Base-by-base conservation (phyloP, 768 basidiomycete species). In the Calocybe indica region DNA sequence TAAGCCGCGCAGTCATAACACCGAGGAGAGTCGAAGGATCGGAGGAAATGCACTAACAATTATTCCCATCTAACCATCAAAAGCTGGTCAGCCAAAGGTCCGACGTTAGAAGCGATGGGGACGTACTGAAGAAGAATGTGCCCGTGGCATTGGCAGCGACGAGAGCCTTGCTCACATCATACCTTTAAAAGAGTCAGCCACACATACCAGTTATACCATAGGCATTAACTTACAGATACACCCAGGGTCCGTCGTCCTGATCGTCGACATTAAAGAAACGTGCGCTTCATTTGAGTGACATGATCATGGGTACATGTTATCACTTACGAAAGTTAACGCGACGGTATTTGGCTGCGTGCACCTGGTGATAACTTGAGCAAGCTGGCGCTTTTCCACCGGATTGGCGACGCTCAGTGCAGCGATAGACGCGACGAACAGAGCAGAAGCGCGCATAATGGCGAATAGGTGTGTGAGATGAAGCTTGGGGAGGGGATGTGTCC, bases 81-180 rank as follows among this genome's bases (percentile, higher is more conserved):
- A 31, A 12, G 10, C 6, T 6, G 15, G 14, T 37, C 13, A 46
- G 9, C 8, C 15, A 32, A 3, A 35, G 13, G 35, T 10, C 30
- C 11, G 29, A 33, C 8, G 9, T 6, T 47, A 10, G 30, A 28
- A 29, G n/a, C 33, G n/a, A 6, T 30, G 11, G 15, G 28, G 29
- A 62, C 69, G n/a, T 54, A 71, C 70, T 71, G 53, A 70, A 66
- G 63, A 74, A 75, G 55, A 75, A 75, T 0, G 73, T 73, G 5
- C 66, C 73, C 7, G 59, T 69, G 6, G 65, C 68, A 37, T 62
- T 63, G 36, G 62, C 65, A 9, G 57, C 60, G 6, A 55, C 54
- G 11, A 72, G 58, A 7, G 68, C 61, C 32, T 71, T 62, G 51
- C 61, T 62, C 43, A 71, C 55, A 42, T 71, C 65, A 42, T 66